Base-by-base conservation (phyloP, 2,329 filamentous ascomycete species). In the Scytalidium lignicola region DNA sequence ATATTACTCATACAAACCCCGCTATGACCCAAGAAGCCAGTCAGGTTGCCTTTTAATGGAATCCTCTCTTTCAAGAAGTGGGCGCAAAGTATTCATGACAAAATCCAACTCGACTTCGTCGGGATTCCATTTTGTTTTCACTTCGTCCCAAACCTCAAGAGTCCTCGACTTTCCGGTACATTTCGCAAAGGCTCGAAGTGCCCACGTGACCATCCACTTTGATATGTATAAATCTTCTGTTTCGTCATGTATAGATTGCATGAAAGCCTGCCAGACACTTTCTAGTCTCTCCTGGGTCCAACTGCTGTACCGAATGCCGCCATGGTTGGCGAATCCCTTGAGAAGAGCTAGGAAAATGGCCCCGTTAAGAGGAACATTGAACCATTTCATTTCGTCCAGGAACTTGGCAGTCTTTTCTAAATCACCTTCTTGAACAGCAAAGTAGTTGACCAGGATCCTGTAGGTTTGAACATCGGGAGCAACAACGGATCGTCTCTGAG, bases 291-390 rank as follows among this genome's bases (percentile, higher is more conserved):
- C 68, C 23, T 74, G 71, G 22, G 81, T 89, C 92, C 93, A 99
- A 12, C 80, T 75, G 0, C 83, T 83, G 54, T 83, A 72, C 20
- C 73, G 69, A 17, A 76, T 67, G 21, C 82, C 83, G 10, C 91
- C 92, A 61, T 96, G 85, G 2, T 72, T 66, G 26, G 78, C 75
- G 62, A 97, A 99, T 0, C 88, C 90, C 59, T 89, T 85, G 69
- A 97, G 88, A 3, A 97, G 73, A 7, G 86, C 77, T 32, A 93
- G 73, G 61, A 92, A 96, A 20, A 95, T 79, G 50, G 85, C 79
- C 5, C 86, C 86, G 52, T 92, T 82, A 15, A 92, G 70, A 0
- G 82, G 79, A 3, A 95, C 74, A 2, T 76, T 70, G 56, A 83
- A 83, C 32, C 72, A 69, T 49, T 79, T 80, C 90, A 96, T 96